phyloP scores from a whole-genome alignment of 2,329 filamentous ascomycete species.

The Chalara sp. region DNA sequence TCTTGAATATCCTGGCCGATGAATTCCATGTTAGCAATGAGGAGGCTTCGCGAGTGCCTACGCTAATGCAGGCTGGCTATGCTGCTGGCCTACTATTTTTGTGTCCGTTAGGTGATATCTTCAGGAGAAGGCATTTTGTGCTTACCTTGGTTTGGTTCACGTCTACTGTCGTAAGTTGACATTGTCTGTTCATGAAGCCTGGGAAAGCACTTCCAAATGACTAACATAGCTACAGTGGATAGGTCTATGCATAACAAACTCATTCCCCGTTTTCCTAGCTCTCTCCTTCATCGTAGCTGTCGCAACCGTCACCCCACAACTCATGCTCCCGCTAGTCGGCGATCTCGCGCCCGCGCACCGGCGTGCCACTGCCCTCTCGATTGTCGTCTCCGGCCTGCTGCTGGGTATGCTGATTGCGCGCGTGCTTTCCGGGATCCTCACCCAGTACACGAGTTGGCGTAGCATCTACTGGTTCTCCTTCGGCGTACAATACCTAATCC shows the following conservation, averaged over 20 bases:
- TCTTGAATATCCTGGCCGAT: slow-evolving; percentile 66
- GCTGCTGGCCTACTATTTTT: slow-evolving; percentile 66
- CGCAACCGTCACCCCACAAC: slow-evolving; percentile 73
- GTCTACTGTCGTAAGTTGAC: slow-evolving; percentile 50
- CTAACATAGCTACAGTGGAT: slow-evolving; percentile 44
- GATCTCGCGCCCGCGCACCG: slow-evolving; percentile 66
- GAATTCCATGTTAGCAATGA: slow-evolving; percentile 68
- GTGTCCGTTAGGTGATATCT: slow-evolving; percentile 66
- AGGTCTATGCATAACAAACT: slow-evolving; percentile 61
- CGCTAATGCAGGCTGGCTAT: slow-evolving; percentile 74
- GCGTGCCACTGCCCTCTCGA: slow-evolving; percentile 62
- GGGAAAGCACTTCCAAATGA: not conserved
- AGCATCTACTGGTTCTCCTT: slow-evolving; percentile 74
- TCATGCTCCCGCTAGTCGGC: slow-evolving; percentile 75
- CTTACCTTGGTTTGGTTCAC: slow-evolving; percentile 61
- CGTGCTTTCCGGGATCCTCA: slow-evolving; percentile 67
- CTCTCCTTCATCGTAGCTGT: slow-evolving; percentile 69
- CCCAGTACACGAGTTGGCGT: slow-evolving; percentile 69
- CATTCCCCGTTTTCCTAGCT: slow-evolving; percentile 57
- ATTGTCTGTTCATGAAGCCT: no score
- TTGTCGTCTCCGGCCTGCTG: slow-evolving; percentile 69
- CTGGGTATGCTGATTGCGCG: slow-evolving; percentile 72
- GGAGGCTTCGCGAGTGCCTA: slow-evolving; percentile 60
- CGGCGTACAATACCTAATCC: slow-evolving; percentile 62
- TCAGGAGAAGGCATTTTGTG: slow-evolving; percentile 64